Conservation (phyloP, 176 grass and related monocot genomes). For the Cenchrus purpureus region DNA sequence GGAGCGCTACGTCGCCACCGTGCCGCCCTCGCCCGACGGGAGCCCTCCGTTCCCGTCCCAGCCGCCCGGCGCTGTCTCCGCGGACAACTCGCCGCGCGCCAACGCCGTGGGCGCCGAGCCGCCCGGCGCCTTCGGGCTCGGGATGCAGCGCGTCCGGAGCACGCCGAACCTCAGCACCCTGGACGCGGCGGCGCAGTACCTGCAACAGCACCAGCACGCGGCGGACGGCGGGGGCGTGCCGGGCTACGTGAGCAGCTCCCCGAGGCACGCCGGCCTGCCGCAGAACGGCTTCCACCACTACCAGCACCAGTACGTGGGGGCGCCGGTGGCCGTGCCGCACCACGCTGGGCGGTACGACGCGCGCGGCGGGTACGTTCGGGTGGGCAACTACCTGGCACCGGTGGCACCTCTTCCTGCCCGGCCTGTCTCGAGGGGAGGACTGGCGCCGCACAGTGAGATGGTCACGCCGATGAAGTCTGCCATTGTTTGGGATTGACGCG, state of each 20-base stretch:
- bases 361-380: slow-evolving; percentile 41
- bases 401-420: slow-evolving; percentile 15
- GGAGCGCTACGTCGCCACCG: slow-evolving; percentile 45
- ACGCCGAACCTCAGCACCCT: slow-evolving; percentile 52
- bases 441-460: slow-evolving; percentile 41
- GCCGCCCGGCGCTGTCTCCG: slow-evolving; percentile 36
- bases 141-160: slow-evolving; percentile 70
- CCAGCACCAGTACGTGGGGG: slow-evolving; percentile 30
- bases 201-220: slow-evolving; percentile 33
- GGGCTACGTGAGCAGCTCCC: slow-evolving; percentile 31
- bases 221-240: slow-evolving; percentile 1
- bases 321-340: not conserved
- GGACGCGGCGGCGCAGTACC: slow-evolving; percentile 13
- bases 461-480: slow-evolving; percentile 38
- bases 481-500: slow-evolving; percentile 46
- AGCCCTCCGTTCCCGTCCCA: slow-evolving; percentile 35
- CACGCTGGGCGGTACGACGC: slow-evolving; percentile 29
- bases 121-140: not conserved
- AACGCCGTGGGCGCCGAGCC: slow-evolving; percentile 15
- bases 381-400: slow-evolving; percentile 34
- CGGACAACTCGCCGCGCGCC: slow-evolving; percentile 63
- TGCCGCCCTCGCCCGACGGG: slow-evolving; percentile 35
- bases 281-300: slow-evolving; percentile 27
- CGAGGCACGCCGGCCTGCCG: not conserved
- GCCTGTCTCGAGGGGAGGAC: slow-evolving; percentile 32